phyloP scores from a whole-genome alignment of 169 alveolate species.

The Plasmodium gaboni region DNA sequence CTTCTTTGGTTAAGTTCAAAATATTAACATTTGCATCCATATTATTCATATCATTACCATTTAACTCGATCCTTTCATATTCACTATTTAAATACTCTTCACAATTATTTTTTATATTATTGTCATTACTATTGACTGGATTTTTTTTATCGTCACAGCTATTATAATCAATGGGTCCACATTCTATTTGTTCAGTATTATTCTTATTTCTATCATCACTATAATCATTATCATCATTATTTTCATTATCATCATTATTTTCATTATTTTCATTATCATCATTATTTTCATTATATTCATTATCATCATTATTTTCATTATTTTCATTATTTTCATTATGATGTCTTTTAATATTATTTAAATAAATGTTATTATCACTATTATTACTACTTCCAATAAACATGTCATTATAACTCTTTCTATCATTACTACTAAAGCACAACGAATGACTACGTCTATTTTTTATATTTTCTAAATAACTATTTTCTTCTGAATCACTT shows the following conservation, averaged over 20 bases:
- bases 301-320: neutral
- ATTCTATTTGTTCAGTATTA: neutral
- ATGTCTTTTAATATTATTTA: no score
- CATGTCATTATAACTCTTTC: no score
- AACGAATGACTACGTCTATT: no score
- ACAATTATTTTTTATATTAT: neutral
- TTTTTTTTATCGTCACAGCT: neutral
- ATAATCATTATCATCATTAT: neutral
- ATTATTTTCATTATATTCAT: neutral
- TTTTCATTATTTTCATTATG: neutral
- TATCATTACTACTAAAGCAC: no score
- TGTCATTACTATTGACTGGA: neutral
- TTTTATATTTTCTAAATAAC: no score
- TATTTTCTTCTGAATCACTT: no score
- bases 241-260: neutral
- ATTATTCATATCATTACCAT: neutral
- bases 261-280: neutral
- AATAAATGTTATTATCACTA: no score
- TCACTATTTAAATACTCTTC: neutral
- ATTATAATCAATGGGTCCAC: neutral
- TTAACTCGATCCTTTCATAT: neutral
- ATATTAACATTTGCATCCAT: neutral
- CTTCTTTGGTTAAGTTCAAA: neutral
- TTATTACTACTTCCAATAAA: no score
- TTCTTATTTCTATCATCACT: neutral